Base-by-base conservation (phyloP, 2,329 filamentous ascomycete species). In the Drechslerella dactyloides region DNA sequence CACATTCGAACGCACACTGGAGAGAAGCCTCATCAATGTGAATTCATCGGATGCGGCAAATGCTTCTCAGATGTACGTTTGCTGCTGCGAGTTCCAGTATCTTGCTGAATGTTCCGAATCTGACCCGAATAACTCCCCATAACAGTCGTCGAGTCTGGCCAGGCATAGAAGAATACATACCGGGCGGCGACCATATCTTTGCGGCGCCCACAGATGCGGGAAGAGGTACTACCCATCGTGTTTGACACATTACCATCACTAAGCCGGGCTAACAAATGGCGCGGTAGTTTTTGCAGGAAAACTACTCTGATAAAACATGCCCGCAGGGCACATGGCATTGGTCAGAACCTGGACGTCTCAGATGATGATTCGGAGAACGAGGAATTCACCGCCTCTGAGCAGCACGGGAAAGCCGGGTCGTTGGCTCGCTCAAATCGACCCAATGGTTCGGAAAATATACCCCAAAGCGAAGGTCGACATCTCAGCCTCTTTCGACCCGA, bases 1-100 rank as follows among this genome's bases (percentile, higher is more conserved):
- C 88, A 90, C 78, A 87, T 87, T 64, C 84, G 88, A 74, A 89
- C 87, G 11, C 88, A 89, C 74, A 89, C 87, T 0, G 87, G 87
- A 64, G 88, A 90, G 80, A 90, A 90, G 79, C 88, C 88, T 68
- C 87, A 90, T 75, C 84, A 86, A 75, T 90, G 88, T 76, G 84
- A 87, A 76, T 84, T 88, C 74, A 80, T 84, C 24, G 86, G 85
- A 19, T 90, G 87, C 76, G 85, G 85, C 50, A 90, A 89, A 80
- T 82, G 86, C 44, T 90, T 90, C 77, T 89, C 87, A 61, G 87
- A 90, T 79, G 87, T 89, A 80, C 75, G 86, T 33, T 19, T 24
- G 5, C n/a, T 33, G 19, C 19, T 30, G 23, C n/a, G 40, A 21
- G 1, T 15, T 7, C 4, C 21, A 13, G 35, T 62, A 27, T 17